phyloP scores from a whole-genome alignment of 2,329 filamentous ascomycete species.

The Tolypocladium tundrense region DNA sequence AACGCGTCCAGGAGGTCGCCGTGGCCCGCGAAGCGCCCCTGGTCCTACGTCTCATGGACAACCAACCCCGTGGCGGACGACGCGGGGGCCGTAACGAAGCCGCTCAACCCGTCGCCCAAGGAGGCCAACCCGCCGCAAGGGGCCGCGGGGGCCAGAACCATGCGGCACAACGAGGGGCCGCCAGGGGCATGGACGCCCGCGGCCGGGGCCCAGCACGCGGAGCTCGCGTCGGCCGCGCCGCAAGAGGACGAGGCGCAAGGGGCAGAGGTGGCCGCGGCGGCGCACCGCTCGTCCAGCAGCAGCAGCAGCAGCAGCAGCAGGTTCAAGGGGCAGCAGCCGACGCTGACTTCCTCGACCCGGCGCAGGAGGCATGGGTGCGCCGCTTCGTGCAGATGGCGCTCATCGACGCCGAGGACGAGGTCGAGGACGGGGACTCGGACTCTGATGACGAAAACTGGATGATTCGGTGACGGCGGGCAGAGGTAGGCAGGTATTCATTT shows the following conservation, averaged over 20 bases:
- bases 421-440: conserved; percentile 29
- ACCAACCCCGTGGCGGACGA: conserved; percentile 19
- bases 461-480: conserved; percentile 4
- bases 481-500: neutral
- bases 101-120: neutral
- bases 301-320: neutral
- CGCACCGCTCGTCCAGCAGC: neutral
- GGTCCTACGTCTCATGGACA: conserved; percentile 41
- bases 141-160: conserved; percentile 2
- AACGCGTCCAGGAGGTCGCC: conserved; percentile 21
- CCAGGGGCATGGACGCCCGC: neutral
- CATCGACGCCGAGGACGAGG: conserved; percentile 40
- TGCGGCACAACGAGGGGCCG: neutral
- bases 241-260: neutral
- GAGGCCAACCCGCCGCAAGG: neutral
- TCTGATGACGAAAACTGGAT: conserved; percentile 16
- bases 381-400: conserved; percentile 45
- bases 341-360: conserved; percentile 29
- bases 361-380: conserved; percentile 41
- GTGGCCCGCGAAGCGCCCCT: conserved; percentile 48
- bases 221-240: neutral
- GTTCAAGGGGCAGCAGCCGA: conserved; percentile 2
- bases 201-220: neutral
- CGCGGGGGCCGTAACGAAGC: conserved; percentile 9
- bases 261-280: neutral